Evolutionary conservation across 2,329 filamentous ascomycete genomes (phyloP), one percentile per base, ranked within the genome.

Genomic region (Raffaelea ambrosiae): DNA sequence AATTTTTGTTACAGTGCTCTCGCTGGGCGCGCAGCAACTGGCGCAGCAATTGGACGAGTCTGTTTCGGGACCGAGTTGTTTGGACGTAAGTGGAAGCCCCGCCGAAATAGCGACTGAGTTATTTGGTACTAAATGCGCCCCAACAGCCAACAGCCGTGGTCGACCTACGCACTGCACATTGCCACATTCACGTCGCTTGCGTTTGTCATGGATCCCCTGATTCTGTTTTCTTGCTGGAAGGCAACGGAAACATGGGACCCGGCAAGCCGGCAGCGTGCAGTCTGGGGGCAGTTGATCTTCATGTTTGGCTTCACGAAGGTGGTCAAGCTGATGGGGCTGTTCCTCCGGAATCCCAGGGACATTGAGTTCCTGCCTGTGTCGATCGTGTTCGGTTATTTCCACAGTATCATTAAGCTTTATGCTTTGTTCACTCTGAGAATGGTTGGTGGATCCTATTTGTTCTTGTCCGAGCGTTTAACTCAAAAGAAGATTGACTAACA

Each of bases 21-120:
- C 80, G 91, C 43, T 97, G 91, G 91, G 89, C 93, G 40, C 83
- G 91, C 60, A 96, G 90, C 73, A 97, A 97, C 68, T 97, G 91
- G 91, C 79, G 91, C 62, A 95, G 89, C 72, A 97, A 97, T 66
- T 83, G 88, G 66, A 96, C 88, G 46, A 96, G 88, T 65, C 75
- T 96, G 61, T 77, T 91, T 54, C 79, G 80, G 54, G 91, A 96
- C 68, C 74, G 84, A 62, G 79, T 88, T 61, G 87, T 96, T 60
- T 88, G 86, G 81, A 82, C 70, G 90, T 95, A 77, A 83, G 88
- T 81, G 26, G 3, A 46, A 42, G 33, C 26, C 26, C 13, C 26
- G 13, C 26, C 13, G 26, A 29, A 29, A 29, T n/a, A n/a, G n/a
- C n/a, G 91, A 96, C 68, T 74, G 84, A 62, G 79, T 88, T 61